Evolutionary conservation across 2,329 filamentous ascomycete species (phyloP).

Genomic region (Laburnicola sp.): DNA sequence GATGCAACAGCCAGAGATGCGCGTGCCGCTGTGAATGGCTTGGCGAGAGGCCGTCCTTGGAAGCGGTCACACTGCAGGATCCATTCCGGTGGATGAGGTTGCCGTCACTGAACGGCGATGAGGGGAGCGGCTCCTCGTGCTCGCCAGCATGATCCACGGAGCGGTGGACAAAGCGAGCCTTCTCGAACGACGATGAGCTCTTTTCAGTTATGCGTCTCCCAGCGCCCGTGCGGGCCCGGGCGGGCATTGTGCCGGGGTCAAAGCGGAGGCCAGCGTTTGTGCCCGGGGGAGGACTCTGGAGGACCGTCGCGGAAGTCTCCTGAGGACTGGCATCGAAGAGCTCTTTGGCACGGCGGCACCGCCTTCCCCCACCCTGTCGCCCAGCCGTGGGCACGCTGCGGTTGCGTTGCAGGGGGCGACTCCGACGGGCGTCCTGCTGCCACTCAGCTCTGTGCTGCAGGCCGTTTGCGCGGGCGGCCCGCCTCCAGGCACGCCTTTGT

Average conservation of each 20-base stretch:
- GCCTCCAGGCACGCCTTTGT: neutral
- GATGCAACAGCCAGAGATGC: slow-evolving; percentile 12
- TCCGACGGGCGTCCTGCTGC: slow-evolving; percentile 12
- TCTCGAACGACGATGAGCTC: slow-evolving; percentile 31
- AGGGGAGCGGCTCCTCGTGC: neutral
- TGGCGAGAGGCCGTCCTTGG: neutral
- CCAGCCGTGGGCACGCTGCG: neutral
- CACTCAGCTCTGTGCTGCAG: slow-evolving; percentile 2
- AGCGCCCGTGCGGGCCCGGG: slow-evolving; percentile 20
- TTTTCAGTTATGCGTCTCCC: slow-evolving; percentile 28
- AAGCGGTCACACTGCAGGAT: neutral
- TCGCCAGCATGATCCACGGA: neutral
- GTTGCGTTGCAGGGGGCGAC: slow-evolving; percentile 7
- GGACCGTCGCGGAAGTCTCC: slow-evolving; percentile 18
- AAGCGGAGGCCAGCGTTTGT: slow-evolving; percentile 24
- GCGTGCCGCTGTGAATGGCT: slow-evolving; percentile 1
- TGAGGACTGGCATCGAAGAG: slow-evolving; percentile 26
- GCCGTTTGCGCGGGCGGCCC: neutral
- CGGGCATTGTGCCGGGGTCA: slow-evolving; percentile 19
- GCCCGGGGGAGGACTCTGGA: slow-evolving; percentile 26
- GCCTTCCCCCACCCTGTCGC: slow-evolving; percentile 7
- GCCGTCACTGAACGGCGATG: neutral
- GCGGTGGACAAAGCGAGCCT: slow-evolving; percentile 13
- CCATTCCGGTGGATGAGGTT: slow-evolving; percentile 3
- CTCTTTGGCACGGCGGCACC: slow-evolving; percentile 13